Conservation (phyloP, 306 rosid genomes). For the Medicago arabica region DNA sequence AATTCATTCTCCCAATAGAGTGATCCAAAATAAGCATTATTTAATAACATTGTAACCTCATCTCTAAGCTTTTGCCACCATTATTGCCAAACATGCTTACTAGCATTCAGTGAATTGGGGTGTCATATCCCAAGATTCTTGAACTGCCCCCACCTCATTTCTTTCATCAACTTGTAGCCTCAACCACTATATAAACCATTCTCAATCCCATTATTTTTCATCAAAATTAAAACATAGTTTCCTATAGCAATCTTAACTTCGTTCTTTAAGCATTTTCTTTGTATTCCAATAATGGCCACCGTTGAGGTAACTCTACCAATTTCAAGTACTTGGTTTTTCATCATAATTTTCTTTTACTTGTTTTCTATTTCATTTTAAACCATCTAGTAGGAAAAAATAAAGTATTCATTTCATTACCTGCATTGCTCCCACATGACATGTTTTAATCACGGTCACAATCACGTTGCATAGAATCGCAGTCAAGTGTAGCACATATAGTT, state of each 20-base stretch:
- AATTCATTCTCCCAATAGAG: slow-evolving; percentile 42
- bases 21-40: slow-evolving; percentile 29
- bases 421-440: neutral
- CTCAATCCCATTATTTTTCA: slow-evolving; percentile 41
- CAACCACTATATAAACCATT: slow-evolving; percentile 54
- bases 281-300: slow-evolving; percentile 62
- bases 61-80: slow-evolving; percentile 51
- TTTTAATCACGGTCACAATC: neutral
- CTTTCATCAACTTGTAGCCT: slow-evolving; percentile 38
- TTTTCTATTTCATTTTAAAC: neutral
- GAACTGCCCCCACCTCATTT: slow-evolving; percentile 43
- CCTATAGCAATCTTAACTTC: slow-evolving; percentile 24
- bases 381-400: too few species aligned
- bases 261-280: slow-evolving; percentile 26
- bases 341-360: neutral
- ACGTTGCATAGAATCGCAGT: neutral
- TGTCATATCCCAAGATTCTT: slow-evolving; percentile 81
- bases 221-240: slow-evolving; percentile 31
- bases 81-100: slow-evolving; percentile 54
- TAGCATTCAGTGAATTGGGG: slow-evolving; percentile 48
- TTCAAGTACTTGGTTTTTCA: neutral
- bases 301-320: slow-evolving; percentile 55
- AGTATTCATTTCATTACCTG: too few species aligned
- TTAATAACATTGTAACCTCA: slow-evolving; percentile 40
- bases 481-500: neutral